These are phyloP conservation scores for Cryptococcus sp. DNA, from an alignment of 1,284 basidiomycete species.

Conservation along the genomic window DNA sequence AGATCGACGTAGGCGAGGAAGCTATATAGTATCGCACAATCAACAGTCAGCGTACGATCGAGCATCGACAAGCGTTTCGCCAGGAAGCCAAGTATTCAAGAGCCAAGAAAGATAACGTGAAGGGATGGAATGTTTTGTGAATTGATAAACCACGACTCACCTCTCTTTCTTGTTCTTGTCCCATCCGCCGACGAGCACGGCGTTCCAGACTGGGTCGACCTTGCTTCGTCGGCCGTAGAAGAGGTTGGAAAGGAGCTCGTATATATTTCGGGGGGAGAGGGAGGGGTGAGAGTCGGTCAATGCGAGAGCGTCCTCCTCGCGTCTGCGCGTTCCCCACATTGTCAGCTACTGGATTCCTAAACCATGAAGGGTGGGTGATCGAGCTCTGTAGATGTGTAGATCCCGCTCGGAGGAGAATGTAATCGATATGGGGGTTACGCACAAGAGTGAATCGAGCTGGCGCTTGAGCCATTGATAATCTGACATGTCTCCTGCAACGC, in stretches of 20 bases:
- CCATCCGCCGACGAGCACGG: slow-evolving; percentile 88
- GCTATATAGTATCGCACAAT: slow-evolving; percentile 52
- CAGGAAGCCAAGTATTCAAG: too few species aligned
- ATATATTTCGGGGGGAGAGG: slow-evolving; percentile 86
- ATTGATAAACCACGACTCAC: slow-evolving; percentile 53
- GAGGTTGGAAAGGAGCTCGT: slow-evolving; percentile 86
- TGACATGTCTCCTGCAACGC: slow-evolving; percentile 94
- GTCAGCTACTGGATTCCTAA: too few species aligned
- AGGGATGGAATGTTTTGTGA: too few species aligned
- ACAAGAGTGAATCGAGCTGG: slow-evolving; percentile 55
- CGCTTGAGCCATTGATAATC: slow-evolving; percentile 94
- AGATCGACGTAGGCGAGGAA: slow-evolving; percentile 95
- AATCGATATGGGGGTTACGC: slow-evolving; percentile 15
- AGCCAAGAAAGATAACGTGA: too few species aligned
- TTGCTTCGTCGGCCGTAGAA: slow-evolving; percentile 89
- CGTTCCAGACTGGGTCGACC: slow-evolving; percentile 95
- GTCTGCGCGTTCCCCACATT: slow-evolving; percentile 44
- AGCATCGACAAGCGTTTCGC: too few species aligned
- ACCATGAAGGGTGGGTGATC: too few species aligned
- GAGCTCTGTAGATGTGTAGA: too few species aligned
- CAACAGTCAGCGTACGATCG: too few species aligned
- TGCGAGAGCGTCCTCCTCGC: slow-evolving; percentile 63
- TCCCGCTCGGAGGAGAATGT: not conserved
- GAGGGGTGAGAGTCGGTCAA: slow-evolving; percentile 78
- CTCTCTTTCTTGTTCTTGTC: slow-evolving; percentile 69